These are phyloP conservation scores for Russula foetens DNA, from an alignment of 768 basidiomycete genomes.

Conservation along the genomic window DNA sequence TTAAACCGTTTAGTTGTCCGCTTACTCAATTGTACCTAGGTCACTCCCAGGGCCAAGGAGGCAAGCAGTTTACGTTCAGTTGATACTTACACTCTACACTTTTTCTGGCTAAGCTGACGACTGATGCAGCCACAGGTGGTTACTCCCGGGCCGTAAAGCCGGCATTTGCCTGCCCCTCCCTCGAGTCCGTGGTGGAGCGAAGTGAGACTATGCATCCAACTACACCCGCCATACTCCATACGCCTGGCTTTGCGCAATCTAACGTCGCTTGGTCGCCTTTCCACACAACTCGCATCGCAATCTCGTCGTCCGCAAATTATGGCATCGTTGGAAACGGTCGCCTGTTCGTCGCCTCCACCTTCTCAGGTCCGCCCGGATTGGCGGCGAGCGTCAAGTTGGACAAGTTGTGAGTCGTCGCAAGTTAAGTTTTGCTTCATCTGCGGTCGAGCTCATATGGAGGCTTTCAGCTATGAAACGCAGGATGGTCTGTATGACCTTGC, in stretches of 20 bases:
- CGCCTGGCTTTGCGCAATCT: constrained; percentile 82
- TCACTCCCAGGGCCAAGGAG: too few relatives aligned
- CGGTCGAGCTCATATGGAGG: constrained; percentile 20
- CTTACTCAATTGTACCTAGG: neutral
- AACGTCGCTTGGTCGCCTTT: constrained; percentile 81
- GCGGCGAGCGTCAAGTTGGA: constrained; percentile 43
- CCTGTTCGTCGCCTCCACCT: constrained; percentile 56
- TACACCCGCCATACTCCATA: constrained; percentile 50
- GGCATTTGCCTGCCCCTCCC: too few relatives aligned
- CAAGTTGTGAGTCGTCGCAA: constrained; percentile 49
- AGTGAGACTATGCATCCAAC: constrained; percentile 28
- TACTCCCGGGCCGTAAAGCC: too few relatives aligned
- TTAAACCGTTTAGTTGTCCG: neutral
- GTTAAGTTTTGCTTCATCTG: neutral
- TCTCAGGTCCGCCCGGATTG: constrained; percentile 39
- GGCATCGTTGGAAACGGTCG: constrained; percentile 94
- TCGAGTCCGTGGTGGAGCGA: neutral
- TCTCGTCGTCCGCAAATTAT: constrained; percentile 86
- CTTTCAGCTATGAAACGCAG: constrained; percentile 82
- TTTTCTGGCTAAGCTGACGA: neutral
- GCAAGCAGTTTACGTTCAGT: neutral
- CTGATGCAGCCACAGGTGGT: too few relatives aligned
- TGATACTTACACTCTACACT: neutral
- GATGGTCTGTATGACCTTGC: constrained; percentile 87
- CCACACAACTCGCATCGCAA: constrained; percentile 60